Evolutionary conservation across 2,329 filamentous ascomycete genomes (phyloP).

Genomic region (Gnomoniopsis sp.): DNA sequence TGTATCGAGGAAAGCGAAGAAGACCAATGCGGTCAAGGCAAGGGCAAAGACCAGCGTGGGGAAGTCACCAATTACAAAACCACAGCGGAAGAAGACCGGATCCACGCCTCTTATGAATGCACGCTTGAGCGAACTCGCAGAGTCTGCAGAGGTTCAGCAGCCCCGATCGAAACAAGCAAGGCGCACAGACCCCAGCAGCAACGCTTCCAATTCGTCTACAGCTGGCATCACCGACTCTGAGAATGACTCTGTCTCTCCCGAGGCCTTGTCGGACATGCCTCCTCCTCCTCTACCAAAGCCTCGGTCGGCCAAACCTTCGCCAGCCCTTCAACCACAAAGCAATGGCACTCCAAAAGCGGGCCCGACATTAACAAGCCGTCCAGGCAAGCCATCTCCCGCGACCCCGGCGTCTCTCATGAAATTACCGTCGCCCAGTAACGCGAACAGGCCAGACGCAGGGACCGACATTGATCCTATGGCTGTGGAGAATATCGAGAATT

Average conservation of each 20-base stretch:
- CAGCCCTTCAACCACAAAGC: constrained; percentile 59
- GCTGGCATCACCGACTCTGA: constrained; percentile 54
- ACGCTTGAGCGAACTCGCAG: constrained; percentile 49
- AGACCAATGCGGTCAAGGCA: constrained; percentile 49
- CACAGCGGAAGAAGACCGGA: constrained; percentile 51
- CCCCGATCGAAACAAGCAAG: constrained; percentile 34
- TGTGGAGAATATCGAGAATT: constrained; percentile 53
- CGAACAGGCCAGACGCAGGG: constrained; percentile 42
- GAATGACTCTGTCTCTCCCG: constrained; percentile 62
- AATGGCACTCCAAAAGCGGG: constrained; percentile 22
- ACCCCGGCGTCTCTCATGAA: constrained; percentile 89
- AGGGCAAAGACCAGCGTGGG: constrained; percentile 53
- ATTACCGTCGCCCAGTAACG: constrained; percentile 51
- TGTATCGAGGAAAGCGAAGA: constrained; percentile 49
- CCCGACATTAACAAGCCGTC: constrained; percentile 21
- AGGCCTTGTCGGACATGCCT: constrained; percentile 63
- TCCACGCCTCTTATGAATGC: constrained; percentile 55
- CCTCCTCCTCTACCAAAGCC: constrained; percentile 65
- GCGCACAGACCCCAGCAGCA: constrained; percentile 24
- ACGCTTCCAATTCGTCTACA: constrained; percentile 32
- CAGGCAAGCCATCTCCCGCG: constrained; percentile 59
- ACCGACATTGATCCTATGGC: constrained; percentile 36
- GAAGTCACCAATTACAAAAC: constrained; percentile 71
- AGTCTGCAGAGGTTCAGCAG: constrained; percentile 39
- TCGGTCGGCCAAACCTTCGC: constrained; percentile 62